These are phyloP conservation scores for Gloeopeniophorella convolvens DNA, from an alignment of 768 basidiomycete genomes.

Conservation along the genomic window DNA sequence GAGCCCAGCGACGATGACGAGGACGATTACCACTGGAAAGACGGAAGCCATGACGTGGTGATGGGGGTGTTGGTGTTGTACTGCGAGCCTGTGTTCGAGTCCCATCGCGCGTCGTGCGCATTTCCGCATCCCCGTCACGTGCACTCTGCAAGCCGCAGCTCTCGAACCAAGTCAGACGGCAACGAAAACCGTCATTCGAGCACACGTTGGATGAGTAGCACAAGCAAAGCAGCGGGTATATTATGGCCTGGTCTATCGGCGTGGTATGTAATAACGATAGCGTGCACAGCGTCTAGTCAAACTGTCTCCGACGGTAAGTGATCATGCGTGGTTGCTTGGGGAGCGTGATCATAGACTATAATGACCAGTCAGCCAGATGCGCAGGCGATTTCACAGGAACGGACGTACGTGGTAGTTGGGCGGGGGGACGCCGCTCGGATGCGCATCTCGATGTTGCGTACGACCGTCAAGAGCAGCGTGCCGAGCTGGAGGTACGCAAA, in stretches of 20 bases:
- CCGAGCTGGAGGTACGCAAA: slow-evolving; percentile 95
- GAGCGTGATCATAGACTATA: slow-evolving; percentile 90
- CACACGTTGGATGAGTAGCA: no score
- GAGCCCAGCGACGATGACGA: slow-evolving; percentile 57
- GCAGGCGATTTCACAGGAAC: not conserved
- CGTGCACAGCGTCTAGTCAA: slow-evolving; percentile 32
- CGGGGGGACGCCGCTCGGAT: slow-evolving; percentile 61
- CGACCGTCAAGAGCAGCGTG: slow-evolving; percentile 68
- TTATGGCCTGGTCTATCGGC: no score
- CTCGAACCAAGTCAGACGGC: no score
- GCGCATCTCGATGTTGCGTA: slow-evolving; percentile 70
- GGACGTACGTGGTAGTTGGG: slow-evolving; percentile 85
- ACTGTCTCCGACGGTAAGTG: slow-evolving; percentile 58
- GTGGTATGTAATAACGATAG: not conserved
- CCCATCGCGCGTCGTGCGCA: no score
- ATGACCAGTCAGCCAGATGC: not conserved
- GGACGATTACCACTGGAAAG: slow-evolving; percentile 61
- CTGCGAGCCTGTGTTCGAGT: no score
- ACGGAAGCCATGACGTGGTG: slow-evolving; percentile 51
- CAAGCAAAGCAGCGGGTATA: no score
- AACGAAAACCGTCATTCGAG: no score
- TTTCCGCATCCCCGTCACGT: no score
- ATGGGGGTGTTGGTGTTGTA: no score
- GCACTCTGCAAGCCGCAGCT: no score
- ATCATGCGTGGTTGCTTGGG: slow-evolving; percentile 66